Evolutionary conservation across 768 basidiomycete genomes (phyloP).

Genomic region (Podaxis mareebaensis): DNA sequence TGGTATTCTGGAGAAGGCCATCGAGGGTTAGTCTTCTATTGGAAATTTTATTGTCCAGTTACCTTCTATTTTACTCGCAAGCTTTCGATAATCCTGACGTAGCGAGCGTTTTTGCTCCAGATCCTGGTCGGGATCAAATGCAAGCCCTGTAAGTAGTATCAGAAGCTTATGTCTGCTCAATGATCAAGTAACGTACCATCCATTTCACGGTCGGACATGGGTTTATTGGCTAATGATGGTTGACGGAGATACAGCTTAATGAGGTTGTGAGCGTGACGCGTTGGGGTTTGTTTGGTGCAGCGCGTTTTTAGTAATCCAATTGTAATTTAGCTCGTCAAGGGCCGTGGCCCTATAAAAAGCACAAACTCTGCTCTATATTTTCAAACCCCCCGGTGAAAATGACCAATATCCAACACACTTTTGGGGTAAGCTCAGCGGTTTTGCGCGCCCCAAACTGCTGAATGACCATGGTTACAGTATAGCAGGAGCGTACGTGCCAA

Average conservation of each 20-base stretch:
- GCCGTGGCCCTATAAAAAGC: no score
- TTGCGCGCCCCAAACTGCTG: neutral
- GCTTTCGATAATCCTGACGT: constrained; percentile 69
- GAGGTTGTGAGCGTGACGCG: constrained; percentile 26
- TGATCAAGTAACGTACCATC: constrained; percentile 19
- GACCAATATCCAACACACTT: constrained; percentile 8
- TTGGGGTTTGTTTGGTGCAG: constrained; percentile 36
- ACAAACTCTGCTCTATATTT: neutral
- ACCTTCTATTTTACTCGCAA: constrained; percentile 70
- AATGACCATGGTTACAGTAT: constrained; percentile 45
- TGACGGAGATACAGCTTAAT: neutral
- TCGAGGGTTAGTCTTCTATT: neutral
- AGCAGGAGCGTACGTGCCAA: constrained; percentile 69
- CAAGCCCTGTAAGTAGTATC: constrained; percentile 29
- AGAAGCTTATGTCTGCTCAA: neutral
- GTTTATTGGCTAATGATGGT: neutral
- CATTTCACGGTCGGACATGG: constrained; percentile 35
- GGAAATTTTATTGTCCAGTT: constrained; percentile 19
- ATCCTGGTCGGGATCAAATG: constrained; percentile 86
- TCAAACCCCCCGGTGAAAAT: neutral
- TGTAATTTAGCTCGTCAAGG: neutral
- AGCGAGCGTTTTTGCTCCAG: constrained; percentile 76
- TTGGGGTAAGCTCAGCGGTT: constrained; percentile 8
- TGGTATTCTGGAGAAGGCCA: constrained; percentile 37
- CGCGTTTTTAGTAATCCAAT: neutral